phyloP scores from a whole-genome alignment of 2,329 filamentous ascomycete species.

The Orbilia blumenaviensis region DNA sequence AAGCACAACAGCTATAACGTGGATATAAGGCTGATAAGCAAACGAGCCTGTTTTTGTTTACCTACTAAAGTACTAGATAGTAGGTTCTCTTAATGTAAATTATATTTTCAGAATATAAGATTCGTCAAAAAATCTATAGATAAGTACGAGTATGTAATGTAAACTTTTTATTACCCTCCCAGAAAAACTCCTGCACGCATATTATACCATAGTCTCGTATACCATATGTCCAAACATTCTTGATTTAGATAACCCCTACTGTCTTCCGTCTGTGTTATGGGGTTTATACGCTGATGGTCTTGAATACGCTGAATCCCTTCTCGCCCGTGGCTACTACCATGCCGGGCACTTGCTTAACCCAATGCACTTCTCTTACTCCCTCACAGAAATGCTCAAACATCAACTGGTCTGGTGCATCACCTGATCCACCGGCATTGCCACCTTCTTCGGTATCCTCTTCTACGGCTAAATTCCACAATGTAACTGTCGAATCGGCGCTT shows the following conservation, averaged over 20 bases:
- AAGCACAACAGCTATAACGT: background rate
- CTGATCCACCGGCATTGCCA: conserved; percentile 74
- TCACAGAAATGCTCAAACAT: conserved; percentile 97
- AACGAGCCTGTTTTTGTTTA: background rate
- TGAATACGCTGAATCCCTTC: conserved; percentile 83
- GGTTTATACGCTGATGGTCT: conserved; percentile 80
- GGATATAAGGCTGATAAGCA: background rate
- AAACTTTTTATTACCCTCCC: conserved; percentile 8
- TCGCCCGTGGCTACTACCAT: conserved; percentile 88
- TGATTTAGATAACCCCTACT: background rate
- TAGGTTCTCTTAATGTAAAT: conserved; percentile 9
- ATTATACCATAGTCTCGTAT: conserved; percentile 6
- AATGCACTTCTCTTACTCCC: conserved; percentile 93
- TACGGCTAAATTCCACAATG: conserved; percentile 94
- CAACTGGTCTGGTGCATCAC: conserved; percentile 91
- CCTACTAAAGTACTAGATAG: too few species aligned
- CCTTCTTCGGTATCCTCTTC: conserved; percentile 96
- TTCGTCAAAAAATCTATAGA: conserved; percentile 15
- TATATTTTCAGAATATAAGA: conserved; percentile 9
- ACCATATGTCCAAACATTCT: conserved; percentile 6
- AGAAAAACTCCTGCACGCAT: conserved; percentile 17
- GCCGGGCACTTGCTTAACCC: conserved; percentile 95
- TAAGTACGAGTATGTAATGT: background rate
- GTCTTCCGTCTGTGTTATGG: background rate
- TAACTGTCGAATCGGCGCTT: conserved; percentile 91